A percentile compares a stretch with the other conserved stretches of the same genome.
Conservation (phyloP, 192 early-diverging fungal genomes). For the Coemansia sp. region DNA sequence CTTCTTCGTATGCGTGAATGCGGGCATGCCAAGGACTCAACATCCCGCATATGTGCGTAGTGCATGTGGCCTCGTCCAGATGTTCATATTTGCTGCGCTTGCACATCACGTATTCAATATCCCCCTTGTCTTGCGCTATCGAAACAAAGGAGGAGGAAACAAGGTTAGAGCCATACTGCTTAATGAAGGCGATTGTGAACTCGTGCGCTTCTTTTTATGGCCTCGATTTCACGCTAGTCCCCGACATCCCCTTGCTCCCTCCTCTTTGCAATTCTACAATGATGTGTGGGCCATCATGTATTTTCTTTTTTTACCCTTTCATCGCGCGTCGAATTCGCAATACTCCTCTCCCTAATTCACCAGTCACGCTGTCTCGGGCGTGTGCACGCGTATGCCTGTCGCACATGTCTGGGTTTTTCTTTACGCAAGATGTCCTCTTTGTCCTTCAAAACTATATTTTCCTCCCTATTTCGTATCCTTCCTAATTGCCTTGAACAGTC, state of each 20-base stretch:
- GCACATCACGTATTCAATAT: too few species aligned
- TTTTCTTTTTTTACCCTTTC: background rate
- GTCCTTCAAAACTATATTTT: background rate
- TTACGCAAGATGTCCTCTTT: slow-evolving; percentile 3
- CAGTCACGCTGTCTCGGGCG: background rate
- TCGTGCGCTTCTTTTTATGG: slow-evolving; percentile 6
- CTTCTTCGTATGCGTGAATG: too few species aligned
- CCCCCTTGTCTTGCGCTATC: slow-evolving; percentile 7
- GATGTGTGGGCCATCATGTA: background rate
- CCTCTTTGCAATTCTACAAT: slow-evolving; percentile 15
- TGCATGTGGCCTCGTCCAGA: background rate
- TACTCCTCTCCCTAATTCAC: background rate
- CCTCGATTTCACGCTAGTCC: slow-evolving; percentile 16
- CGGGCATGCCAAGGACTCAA: too few species aligned
- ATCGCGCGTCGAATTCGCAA: slow-evolving; percentile 1
- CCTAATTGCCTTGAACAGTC: slow-evolving; percentile 1
- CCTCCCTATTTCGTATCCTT: background rate
- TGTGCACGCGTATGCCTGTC: background rate
- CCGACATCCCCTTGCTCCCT: background rate
- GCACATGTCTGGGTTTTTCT: background rate
- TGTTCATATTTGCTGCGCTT: background rate
- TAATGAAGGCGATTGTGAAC: background rate
- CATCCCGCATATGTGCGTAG: too few species aligned
- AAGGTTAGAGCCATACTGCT: slow-evolving; percentile 7
- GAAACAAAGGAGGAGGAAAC: background rate